These are phyloP conservation scores for Rhododendron griersonianum DNA, from an alignment of 148 eudicot species.

Conservation along the genomic window DNA sequence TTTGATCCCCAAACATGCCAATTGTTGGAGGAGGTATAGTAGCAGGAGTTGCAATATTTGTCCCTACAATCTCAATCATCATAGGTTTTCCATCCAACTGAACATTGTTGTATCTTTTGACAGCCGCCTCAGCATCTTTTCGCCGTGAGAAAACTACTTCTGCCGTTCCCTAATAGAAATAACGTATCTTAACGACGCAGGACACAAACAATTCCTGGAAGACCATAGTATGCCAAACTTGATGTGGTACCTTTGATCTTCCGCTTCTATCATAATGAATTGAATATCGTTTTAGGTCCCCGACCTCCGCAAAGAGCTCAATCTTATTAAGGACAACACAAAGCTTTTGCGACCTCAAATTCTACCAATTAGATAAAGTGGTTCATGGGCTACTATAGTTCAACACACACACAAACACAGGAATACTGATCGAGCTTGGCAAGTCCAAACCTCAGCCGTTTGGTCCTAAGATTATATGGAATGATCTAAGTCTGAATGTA, in stretches of 20 bases:
- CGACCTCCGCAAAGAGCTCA: conserved; percentile 40
- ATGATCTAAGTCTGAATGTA: too few species aligned
- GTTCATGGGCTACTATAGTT: not conserved
- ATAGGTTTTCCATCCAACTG: conserved; percentile 51
- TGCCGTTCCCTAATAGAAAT: conserved; percentile 41
- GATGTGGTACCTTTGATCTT: conserved; percentile 34
- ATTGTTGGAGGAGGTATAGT: conserved; percentile 17
- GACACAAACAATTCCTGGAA: conserved; percentile 9
- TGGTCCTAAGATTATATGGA: too few species aligned
- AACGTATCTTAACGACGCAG: conserved; percentile 16
- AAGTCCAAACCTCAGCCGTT: not conserved
- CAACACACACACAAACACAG: not conserved
- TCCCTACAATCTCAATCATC: conserved; percentile 40
- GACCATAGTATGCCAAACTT: conserved; percentile 17
- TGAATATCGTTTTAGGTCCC: conserved; percentile 31
- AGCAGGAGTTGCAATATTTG: conserved; percentile 18
- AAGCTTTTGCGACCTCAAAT: not conserved
- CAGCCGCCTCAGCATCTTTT: conserved; percentile 39
- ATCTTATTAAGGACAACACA: not conserved
- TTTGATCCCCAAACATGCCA: conserved; percentile 17
- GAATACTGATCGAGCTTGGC: not conserved
- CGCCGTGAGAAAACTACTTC: conserved; percentile 40
- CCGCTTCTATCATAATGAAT: conserved; percentile 42
- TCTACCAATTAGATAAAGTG: not conserved
- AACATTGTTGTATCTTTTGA: conserved; percentile 41